Base-by-base conservation (phyloP, 2,329 filamentous ascomycete species). In the Bipolaris cookei region DNA sequence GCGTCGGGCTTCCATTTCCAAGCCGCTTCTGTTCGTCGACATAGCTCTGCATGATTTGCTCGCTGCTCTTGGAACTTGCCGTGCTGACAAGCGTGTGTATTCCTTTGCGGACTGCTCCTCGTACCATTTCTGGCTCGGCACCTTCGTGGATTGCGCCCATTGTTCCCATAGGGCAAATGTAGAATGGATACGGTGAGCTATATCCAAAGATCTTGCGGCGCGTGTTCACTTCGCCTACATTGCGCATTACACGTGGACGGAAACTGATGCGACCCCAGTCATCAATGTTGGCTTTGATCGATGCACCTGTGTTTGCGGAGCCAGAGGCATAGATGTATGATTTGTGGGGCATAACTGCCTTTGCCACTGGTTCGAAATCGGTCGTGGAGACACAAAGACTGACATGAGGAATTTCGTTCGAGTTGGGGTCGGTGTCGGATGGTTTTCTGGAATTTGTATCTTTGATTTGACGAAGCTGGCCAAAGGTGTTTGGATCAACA, bases 161-260 rank as follows among this genome's bases (percentile, higher is more conserved):
- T 1, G 72, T 75, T 0, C 76, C 76, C 64, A 76, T 76, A 0
- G 76, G 76, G 0, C 70, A 72, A 39, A 79, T 72, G 56, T 78
- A 78, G 54, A 79, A 76, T 0, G 77, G 77, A 32, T 76, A 71
- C 3, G 58, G 63, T 14, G 69, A 67, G 48, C 58, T 64, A 38
- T 74, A 64, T 2, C 76, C 76, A n/a, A 78, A 66, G 14, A 78
- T 74, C 20, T 65, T 64, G 38, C 71, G 63, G 10, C 61, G 58
- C 43, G 65, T 71, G 37, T 74, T 68, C 1, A 73, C 67, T 21
- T 73, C 60, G 18, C 71, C 70, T 2, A 77, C 74, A 39, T 76
- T 69, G 18, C 73, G 69, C 68, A 76, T 69, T 3, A 76, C 69
- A 3, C 74, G 67, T 4, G 74, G 74, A 2, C 74, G 72, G 57